Base-by-base conservation (phyloP, 352 stramenopile genomes). In the Pythium apleroticum region DNA sequence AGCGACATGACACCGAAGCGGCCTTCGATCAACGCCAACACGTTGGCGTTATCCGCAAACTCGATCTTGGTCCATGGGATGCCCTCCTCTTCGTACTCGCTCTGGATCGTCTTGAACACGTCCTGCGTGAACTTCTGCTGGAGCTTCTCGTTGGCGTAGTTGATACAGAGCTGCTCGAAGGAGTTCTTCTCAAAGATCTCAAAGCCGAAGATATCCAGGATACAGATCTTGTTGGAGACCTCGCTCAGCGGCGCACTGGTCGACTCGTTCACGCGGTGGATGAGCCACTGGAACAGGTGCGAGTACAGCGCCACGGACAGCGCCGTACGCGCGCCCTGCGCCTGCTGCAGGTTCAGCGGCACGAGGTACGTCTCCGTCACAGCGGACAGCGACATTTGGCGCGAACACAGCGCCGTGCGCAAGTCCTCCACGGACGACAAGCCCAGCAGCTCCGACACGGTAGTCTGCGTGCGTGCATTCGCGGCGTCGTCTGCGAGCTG, bases 171-270 rank as follows among this genome's bases (percentile, higher is more conserved):
- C 65, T 98, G 94, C 71, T 98, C 95, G 73, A 98, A 99, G 48
- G 89, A 98, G 77, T 99, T 99, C 59, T 86, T 88, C 53, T 97
- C 86, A 61, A 99, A 98, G 35, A 96, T 98, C 75, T 99, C 97
- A 78, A 99, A 99, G 7, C 97, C 97, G 81, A 99, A 99, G 69
- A 99, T 99, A 84, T 99, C 97, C 24, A 99, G 69, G 49, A 98
- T 95, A 70, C 91, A 90, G 64, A 91, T 90, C 67, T 92, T 91
- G 70, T 89, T 84, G 30, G 69, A 69, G 24, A 91, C 78, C 27
- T 81, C 63, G 2, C 68, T 56, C 24, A 85, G 66, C 0, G 71
- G 59, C n/a, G 84, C 81, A 52, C 76, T 88, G 24, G 86, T 94
- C 60, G 82, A 90, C 60, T 81, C 73, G 68, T 95, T 96, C 15